A percentile compares a stretch with the other conserved stretches of the same genome.
Conservation (phyloP, 2,329 filamentous ascomycete species). For the Venturiaceae sp. region DNA sequence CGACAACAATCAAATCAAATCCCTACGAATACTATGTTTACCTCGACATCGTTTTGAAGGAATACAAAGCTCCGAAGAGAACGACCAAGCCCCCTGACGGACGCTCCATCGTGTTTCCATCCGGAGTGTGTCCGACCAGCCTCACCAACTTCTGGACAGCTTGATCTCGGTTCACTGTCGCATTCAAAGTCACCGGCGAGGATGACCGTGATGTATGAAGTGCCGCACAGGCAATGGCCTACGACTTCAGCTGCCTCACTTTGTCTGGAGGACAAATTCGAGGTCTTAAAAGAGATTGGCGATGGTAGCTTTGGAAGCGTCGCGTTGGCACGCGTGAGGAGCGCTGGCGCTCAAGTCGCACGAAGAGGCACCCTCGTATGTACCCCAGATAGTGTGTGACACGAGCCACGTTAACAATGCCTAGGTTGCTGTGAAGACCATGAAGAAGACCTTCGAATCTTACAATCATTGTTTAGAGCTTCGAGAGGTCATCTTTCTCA, state of each 20-base stretch:
- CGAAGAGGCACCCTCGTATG: conserved; percentile 83
- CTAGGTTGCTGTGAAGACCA: conserved; percentile 97
- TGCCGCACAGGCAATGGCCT: conserved; percentile 57
- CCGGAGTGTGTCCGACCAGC: not conserved
- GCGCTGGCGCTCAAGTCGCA: conserved; percentile 79
- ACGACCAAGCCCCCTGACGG: not conserved
- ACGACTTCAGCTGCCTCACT: conserved; percentile 35
- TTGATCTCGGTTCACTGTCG: not conserved
- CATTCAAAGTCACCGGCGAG: no score
- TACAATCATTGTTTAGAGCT: conserved; percentile 85
- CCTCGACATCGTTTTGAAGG: not conserved
- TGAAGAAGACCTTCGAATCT: conserved; percentile 99
- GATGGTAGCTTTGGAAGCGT: conserved; percentile 99
- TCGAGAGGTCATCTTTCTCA: conserved; percentile 91
- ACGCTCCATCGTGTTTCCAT: not conserved
- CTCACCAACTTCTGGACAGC: not conserved
- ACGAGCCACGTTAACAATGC: conserved; percentile 12
- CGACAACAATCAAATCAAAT: not conserved
- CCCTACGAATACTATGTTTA: not conserved
- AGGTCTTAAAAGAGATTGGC: conserved; percentile 94
- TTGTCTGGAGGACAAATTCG: conserved; percentile 84
- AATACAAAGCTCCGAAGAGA: not conserved
- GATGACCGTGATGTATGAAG: conserved; percentile 72
- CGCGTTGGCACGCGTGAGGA: conserved; percentile 80
- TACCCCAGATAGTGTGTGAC: conserved; percentile 1